Base-by-base conservation (phyloP, 306 rosid genomes). In the Sphenostylis stenocarpa region DNA sequence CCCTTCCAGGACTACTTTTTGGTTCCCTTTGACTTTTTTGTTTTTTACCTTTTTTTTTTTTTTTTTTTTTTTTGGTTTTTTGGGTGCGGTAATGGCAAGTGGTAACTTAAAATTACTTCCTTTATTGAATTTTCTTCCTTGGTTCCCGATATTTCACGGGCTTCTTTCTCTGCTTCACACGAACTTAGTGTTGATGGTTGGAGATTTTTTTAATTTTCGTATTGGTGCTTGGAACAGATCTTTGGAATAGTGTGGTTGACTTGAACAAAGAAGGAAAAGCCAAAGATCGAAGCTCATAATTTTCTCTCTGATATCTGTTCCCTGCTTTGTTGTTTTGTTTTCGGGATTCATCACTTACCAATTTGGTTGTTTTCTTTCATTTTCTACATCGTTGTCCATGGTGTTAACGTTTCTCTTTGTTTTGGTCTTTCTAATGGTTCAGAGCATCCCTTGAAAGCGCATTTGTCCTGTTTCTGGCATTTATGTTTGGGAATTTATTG, bases 181-280 rank as follows among this genome's bases (percentile, higher is more conserved):
- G 41, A 65, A 58, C 17, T 36, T 55, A 41, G 53, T 49, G 17
- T 73, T 64, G 73, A 70, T 51, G 49, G 74, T 26, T 61, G n/a
- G 58, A 13, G 49, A 39, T 3, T 79, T 36, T n/a, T 82, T 28
- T 49, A 39, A 5, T 79, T 23, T 82, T 28, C 29, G 5, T 41
- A 20, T 9, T 38, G 39, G 49, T 43, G 68, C 55, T 66, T 77
- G 53, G 13, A 9, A 70, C 52, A 63, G 73, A 68, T 73, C 31
- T 72, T 34, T 38, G 56, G 34, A 72, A 79, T 76, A 3, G 72
- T 72, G 24, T 29, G 24, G 88, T 84, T 88, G 93, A 85, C 91
- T 78, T 82, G 83, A 75, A 78, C 61, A 20, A 4, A 10, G n/a
- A 13, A 28, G 36, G 17, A 28, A 72, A 64, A 73, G 60, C 38